These are phyloP conservation scores for Macadamia integrifolia DNA, from an alignment of 164 flowering plant genomes.

Conservation along the genomic window DNA sequence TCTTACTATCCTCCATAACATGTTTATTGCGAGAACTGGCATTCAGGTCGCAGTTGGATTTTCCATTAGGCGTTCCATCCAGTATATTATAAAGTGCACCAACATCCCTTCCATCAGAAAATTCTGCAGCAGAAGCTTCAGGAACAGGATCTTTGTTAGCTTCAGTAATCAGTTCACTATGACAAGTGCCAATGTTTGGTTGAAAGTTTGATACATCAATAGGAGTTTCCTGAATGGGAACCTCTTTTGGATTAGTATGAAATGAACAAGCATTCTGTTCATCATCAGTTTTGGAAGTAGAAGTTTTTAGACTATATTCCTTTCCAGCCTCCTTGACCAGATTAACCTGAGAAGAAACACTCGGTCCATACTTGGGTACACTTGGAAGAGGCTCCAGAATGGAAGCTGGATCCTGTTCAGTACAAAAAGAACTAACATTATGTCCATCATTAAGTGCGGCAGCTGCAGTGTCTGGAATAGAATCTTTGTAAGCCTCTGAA, in stretches of 20 bases:
- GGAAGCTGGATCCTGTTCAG: neutral
- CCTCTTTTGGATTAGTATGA: neutral
- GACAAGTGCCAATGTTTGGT: constrained; percentile 3
- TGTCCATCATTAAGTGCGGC: constrained; percentile 3
- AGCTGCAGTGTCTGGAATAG: constrained; percentile 27
- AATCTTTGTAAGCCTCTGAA: constrained; percentile 21
- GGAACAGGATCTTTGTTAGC: neutral
- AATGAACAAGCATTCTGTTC: constrained; percentile 8
- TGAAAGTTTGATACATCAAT: constrained; percentile 1
- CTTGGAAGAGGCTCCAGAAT: neutral
- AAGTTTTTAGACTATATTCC: constrained; percentile 29
- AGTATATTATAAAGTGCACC: too few species aligned
- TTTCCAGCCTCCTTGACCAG: constrained; percentile 17
- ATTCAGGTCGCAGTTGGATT: constrained; percentile 1
- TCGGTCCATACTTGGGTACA: constrained; percentile 4
- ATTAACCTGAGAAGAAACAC: constrained; percentile 10
- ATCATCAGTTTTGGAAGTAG: constrained; percentile 7
- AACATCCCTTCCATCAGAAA: too few species aligned
- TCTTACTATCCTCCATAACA: neutral
- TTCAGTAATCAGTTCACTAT: neutral
- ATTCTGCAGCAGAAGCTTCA: neutral
- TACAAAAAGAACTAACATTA: constrained; percentile 6
- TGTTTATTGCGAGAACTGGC: constrained; percentile 8
- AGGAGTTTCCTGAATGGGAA: neutral
- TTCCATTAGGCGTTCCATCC: constrained; percentile 3